Percentiles rank a stretch among this genome's conserved stretches.
Conservation (phyloP, 2,329 filamentous ascomycete species). For the Xylaria sp. region DNA sequence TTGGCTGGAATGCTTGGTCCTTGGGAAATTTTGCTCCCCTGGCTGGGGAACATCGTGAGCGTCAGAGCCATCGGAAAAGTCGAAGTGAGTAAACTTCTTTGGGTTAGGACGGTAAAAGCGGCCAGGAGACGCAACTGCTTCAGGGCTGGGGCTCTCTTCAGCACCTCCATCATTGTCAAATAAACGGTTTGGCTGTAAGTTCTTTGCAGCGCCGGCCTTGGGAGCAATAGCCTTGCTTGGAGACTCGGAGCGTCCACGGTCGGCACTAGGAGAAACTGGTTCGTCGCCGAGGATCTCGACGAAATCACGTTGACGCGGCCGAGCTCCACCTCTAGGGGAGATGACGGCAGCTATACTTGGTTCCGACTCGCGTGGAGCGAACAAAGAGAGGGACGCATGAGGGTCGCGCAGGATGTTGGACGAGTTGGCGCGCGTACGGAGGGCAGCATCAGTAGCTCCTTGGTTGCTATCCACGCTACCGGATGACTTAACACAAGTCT, state of each 20-base stretch:
- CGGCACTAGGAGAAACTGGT: conserved; percentile 43
- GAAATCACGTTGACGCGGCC: conserved; percentile 68
- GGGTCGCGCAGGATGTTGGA: conserved; percentile 62
- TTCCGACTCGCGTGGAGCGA: conserved; percentile 67
- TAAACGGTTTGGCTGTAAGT: conserved; percentile 64
- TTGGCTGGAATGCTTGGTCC: conserved; percentile 69
- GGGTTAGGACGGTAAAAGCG: conserved; percentile 67
- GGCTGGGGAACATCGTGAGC: conserved; percentile 50
- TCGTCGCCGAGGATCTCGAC: conserved; percentile 71
- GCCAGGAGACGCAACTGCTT: conserved; percentile 44
- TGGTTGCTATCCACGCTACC: conserved; percentile 41
- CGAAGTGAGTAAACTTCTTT: conserved; percentile 84
- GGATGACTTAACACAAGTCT: conserved; percentile 58
- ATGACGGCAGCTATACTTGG: conserved; percentile 53
- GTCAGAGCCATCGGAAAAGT: conserved; percentile 70
- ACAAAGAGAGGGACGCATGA: conserved; percentile 74
- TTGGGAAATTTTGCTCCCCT: conserved; percentile 47
- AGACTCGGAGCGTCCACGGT: conserved; percentile 48
- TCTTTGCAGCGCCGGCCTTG: conserved; percentile 61
- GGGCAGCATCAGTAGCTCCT: conserved; percentile 42
- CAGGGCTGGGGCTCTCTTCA: conserved; percentile 47
- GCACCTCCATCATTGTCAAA: conserved; percentile 61
- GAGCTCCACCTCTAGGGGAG: conserved; percentile 62
- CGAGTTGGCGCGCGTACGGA: conserved; percentile 55
- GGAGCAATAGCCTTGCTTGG: conserved; percentile 39